These are phyloP conservation scores for Parietaria judaica DNA, from an alignment of 306 rosid genomes.

Conservation along the genomic window DNA sequence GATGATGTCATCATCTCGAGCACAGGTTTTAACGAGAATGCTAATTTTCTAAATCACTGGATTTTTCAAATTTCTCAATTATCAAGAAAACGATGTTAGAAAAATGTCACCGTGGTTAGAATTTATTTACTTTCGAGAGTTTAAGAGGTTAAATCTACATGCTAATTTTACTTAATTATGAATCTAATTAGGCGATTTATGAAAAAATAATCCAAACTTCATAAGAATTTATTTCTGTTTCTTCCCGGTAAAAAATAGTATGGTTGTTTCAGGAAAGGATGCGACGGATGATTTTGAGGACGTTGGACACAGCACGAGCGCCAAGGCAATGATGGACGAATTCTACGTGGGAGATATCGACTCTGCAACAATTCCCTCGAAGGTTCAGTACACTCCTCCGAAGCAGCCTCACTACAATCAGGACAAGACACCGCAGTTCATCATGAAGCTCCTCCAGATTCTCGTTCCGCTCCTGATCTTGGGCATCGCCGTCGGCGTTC, in stretches of 20 bases:
- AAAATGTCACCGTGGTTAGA: no score
- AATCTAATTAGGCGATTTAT: no score
- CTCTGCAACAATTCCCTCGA: slow-evolving; percentile 46
- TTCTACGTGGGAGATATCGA: slow-evolving; percentile 75
- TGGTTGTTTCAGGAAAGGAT: slow-evolving; percentile 63
- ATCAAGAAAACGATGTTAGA: no score
- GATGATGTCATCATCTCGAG: slow-evolving; percentile 72
- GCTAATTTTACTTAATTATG: no score
- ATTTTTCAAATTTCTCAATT: no score
- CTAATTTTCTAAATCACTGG: no score
- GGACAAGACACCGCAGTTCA: slow-evolving; percentile 60
- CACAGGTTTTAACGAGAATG: slow-evolving; percentile 40
- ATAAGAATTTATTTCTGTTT: not conserved
- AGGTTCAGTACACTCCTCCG: slow-evolving; percentile 54
- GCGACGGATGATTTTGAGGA: slow-evolving; percentile 80
- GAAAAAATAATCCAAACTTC: no score
- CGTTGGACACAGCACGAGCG: slow-evolving; percentile 76
- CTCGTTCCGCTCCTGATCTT: slow-evolving; percentile 70
- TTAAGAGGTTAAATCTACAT: no score
- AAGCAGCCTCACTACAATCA: slow-evolving; percentile 66
- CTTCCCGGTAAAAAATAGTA: not conserved
- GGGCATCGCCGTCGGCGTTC: slow-evolving; percentile 64
- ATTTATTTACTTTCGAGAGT: no score
- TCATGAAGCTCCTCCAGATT: slow-evolving; percentile 69
- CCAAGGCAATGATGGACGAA: slow-evolving; percentile 79